A percentile compares a stretch with the other conserved stretches of the same genome.
Conservation (phyloP, 2,329 filamentous ascomycete species). For the Juglanconis oblonga region DNA sequence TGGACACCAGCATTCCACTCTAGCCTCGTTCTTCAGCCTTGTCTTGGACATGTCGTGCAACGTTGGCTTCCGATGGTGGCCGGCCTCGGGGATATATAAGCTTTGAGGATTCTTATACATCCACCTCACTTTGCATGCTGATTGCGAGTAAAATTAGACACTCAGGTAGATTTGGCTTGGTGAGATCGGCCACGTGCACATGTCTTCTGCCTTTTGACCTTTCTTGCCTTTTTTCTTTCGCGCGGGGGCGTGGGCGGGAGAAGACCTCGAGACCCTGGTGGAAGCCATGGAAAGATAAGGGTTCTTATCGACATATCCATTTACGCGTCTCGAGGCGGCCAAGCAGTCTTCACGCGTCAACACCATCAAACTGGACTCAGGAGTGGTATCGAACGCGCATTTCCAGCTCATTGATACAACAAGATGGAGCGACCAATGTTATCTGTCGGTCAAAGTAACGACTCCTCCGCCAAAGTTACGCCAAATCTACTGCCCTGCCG, state of each 20-base stretch:
- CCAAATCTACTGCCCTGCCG: conserved; percentile 78
- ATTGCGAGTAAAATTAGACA: no score
- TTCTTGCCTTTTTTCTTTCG: no score
- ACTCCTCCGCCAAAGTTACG: conserved; percentile 37
- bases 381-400: background rate
- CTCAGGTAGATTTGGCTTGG: background rate
- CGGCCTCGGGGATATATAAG: background rate
- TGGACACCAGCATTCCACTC: background rate
- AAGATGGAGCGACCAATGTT: conserved; percentile 44
- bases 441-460: conserved; percentile 29
- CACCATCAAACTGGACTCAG: background rate
- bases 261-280: background rate
- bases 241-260: no score
- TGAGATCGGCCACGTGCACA: background rate
- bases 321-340: conserved; percentile 8
- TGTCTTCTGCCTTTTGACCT: no score
- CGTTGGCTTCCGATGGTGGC: background rate
- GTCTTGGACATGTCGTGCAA: background rate
- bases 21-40: background rate
- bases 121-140: no score
- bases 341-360: background rate
- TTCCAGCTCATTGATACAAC: background rate
- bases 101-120: no score
- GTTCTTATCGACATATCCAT: conserved; percentile 12
- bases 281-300: conserved; percentile 6